Base-by-base conservation (phyloP, 2,329 filamentous ascomycete species). In the Curvularia hawaiiensis region DNA sequence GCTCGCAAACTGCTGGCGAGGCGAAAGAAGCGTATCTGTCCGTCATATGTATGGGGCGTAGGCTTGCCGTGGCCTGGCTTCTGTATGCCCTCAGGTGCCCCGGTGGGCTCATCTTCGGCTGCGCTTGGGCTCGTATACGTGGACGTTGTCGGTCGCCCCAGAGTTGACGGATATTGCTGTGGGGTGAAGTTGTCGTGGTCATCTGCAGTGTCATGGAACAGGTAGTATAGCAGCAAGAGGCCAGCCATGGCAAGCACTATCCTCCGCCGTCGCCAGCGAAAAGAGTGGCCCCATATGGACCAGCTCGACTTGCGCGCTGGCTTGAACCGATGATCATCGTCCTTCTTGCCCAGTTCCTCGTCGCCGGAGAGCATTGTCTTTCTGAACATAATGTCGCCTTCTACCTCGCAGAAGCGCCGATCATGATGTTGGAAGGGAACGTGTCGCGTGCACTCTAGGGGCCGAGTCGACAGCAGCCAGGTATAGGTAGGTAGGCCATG, bases 21-120 rank as follows among this genome's bases (percentile, higher is more conserved):
- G 11, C 84, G 76, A 65, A 84, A 84, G 70, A 91, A 93, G 66
- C 81, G 85, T 64, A 96, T 82, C 1, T 84, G 84, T 0, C 91
- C 92, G 61, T 88, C 85, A 74, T 89, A 94, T 50, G 61, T 61
- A 18, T 68, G 70, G 10, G 66, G 61, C 4, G 53, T 35, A 2
- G 60, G 12, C 3, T 63, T 56, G 10, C 68, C 67, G 11, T 52
- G 59, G 49, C 54, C 60, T 12, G 67, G 62, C 3, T 52, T 56
- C 6, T 51, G 57, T n/a, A 61, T 52, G 46, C 71, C 73, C 20
- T 64, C 63, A 14, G 74, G 74, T 11, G 72, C 52, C 1, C 73
- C 73, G 1, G 47, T 64, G 9, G 73, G 39, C 16, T 70, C 66
- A 46, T 64, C 55, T 30, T 62, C 35, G 26, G 38, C 50, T 41